Conservation (phyloP, 371 early-diverging fungal species). For the Ordospora colligata region DNA sequence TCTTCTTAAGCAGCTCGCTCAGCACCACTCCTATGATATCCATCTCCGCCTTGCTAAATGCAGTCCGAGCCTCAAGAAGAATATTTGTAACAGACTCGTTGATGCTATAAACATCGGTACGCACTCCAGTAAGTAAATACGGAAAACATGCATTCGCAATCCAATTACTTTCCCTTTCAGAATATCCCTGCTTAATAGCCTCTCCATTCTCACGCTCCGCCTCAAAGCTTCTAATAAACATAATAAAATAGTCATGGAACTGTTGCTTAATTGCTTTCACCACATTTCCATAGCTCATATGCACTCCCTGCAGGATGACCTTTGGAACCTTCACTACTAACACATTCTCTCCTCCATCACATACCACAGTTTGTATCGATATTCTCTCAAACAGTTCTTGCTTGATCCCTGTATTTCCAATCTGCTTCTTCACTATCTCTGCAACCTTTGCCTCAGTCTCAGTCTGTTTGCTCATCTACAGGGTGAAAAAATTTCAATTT, state of each 20-base stretch:
- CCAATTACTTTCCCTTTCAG: slow-evolving; percentile 5
- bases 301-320: slow-evolving; percentile 18
- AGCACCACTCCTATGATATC: slow-evolving; percentile 40
- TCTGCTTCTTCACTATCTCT: slow-evolving; percentile 12
- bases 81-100: slow-evolving; percentile 31
- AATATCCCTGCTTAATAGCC: background rate
- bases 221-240: slow-evolving; percentile 20
- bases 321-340: slow-evolving; percentile 33
- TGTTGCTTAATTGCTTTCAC: slow-evolving; percentile 30
- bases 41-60: slow-evolving; percentile 38
- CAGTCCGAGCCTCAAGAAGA: slow-evolving; percentile 35
- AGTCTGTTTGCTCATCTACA: slow-evolving; percentile 34
- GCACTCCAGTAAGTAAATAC: slow-evolving; percentile 20
- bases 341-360: slow-evolving; percentile 21
- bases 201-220: background rate
- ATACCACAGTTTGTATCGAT: slow-evolving; percentile 15
- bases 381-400: background rate
- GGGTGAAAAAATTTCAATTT: slow-evolving; percentile 14
- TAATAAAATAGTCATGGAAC: slow-evolving; percentile 32
- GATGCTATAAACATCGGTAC: slow-evolving; percentile 23
- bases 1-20: slow-evolving; percentile 39
- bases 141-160: slow-evolving; percentile 39
- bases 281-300: slow-evolving; percentile 17
- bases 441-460: slow-evolving; percentile 40
- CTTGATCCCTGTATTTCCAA: background rate